Evolutionary conservation across 2,329 filamentous ascomycete species (phyloP).

Genomic region (Ilyonectria robusta): DNA sequence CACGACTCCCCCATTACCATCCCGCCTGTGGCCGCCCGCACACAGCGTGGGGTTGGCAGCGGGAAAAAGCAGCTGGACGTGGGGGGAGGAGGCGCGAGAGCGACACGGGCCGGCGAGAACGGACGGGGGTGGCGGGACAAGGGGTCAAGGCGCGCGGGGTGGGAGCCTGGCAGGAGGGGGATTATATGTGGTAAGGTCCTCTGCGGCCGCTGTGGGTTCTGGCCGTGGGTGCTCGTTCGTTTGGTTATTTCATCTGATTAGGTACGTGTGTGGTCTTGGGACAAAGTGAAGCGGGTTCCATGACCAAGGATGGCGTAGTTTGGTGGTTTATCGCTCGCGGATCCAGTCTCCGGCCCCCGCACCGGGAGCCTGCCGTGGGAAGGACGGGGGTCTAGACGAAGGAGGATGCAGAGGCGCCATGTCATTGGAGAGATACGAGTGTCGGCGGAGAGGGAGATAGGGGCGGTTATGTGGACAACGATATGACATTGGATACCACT

Average conservation of each 20-base stretch:
- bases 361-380: constrained; percentile 11
- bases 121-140: neutral
- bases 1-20: neutral
- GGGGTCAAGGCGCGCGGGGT: constrained; percentile 2
- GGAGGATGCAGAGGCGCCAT: neutral
- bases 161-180: neutral
- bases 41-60: constrained; percentile 10
- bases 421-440: constrained; percentile 12
- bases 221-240: neutral
- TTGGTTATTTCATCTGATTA: neutral
- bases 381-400: constrained; percentile 10
- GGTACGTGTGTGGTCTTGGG: neutral
- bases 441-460: neutral
- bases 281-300: neutral
- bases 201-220: neutral
- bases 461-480: neutral
- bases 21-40: constrained; percentile 8
- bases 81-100: neutral
- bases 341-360: constrained; percentile 14
- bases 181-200: neutral
- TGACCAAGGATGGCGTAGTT: neutral
- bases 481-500: neutral
- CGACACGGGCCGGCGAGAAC: neutral
- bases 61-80: neutral
- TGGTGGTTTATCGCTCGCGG: constrained; percentile 16